Conservation (phyloP, 2,329 filamentous ascomycete species). For the Bipolaris zeicola region DNA sequence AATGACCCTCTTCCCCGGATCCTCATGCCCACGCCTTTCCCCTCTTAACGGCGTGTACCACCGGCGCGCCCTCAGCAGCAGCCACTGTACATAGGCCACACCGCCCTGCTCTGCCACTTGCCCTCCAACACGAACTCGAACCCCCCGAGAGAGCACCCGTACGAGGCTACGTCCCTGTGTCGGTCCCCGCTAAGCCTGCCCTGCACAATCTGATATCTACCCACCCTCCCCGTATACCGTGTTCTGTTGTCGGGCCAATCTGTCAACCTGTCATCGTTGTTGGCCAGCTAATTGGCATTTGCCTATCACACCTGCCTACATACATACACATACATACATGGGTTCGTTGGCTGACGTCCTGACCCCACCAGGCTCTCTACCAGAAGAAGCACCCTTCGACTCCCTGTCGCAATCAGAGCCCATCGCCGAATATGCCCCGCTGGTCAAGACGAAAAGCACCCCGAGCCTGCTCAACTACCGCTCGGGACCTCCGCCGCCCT, state of each 20-base stretch:
- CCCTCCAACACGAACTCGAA: constrained; percentile 1
- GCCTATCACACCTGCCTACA: background rate
- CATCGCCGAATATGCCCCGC: constrained; percentile 39
- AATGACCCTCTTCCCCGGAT: constrained; percentile 6
- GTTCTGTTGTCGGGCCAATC: background rate
- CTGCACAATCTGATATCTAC: background rate
- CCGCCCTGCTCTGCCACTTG: constrained; percentile 2
- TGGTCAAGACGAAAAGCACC: constrained; percentile 58
- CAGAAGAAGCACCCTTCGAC: constrained; percentile 38
- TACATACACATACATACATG: constrained; percentile 18
- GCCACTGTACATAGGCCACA: constrained; percentile 6
- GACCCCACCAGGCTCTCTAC: constrained; percentile 42
- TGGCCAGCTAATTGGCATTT: background rate
- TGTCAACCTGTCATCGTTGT: background rate
- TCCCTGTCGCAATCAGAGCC: constrained; percentile 26
- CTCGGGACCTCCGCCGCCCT: constrained; percentile 43
- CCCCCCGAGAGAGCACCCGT: constrained; percentile 5
- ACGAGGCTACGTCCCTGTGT: background rate
- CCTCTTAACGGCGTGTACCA: constrained; percentile 1
- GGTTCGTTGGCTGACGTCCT: constrained; percentile 32
- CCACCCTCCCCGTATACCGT: background rate
- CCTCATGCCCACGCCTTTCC: constrained; percentile 5
- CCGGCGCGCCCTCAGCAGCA: background rate
- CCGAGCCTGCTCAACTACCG: constrained; percentile 53
- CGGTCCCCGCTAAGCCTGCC: background rate